Base-by-base conservation (phyloP, 768 basidiomycete species). In the Mycena indigotica region DNA sequence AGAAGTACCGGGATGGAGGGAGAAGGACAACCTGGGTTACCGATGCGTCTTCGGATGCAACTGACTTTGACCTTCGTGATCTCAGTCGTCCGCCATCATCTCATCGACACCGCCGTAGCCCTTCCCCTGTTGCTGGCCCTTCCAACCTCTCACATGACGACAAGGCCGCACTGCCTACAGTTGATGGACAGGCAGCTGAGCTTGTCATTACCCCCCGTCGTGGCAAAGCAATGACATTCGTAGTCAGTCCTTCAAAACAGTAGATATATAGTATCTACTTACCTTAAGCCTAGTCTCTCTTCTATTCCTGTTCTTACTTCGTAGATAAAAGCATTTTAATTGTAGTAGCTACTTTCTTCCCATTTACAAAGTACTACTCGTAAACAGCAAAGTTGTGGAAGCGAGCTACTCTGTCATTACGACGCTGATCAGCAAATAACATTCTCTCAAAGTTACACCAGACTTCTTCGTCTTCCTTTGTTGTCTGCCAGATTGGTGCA, bases 361-460 rank as follows among this genome's bases (percentile, higher is more conserved):
- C 49, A 21, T 26, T 44, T 30, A 50, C 6, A 28, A 40, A 45
- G 40, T 38, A 40, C 45, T 59, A 65, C 39, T 65, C 46, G 19
- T 60, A 64, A 21, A 66, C 64, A n/a, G 68, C 57, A 13, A 60
- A 56, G 44, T 69, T 61, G 55, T 78, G 69, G 63, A 75, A 79
- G 5, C 68, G 32, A n/a, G 69, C 35, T 5, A 79, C 77, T 2
- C 69, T 53, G 57, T 79, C 76, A 23, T 63, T 63, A 5, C 63
- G 60, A 5, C 65, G 38, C 49, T 73, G 70, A 15, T 78, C 71
- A 1, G 57, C 46, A 67, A 79, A 80, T 15, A 78, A 24, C 67
- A 80, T 77, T 23, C 67, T 63, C 44, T 72, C 71, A 28, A 79
- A 75, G 2, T 65, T 46, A 6, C 35, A 50, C 79, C 78, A 80